These are phyloP conservation scores for Trichoderma gracile DNA, from an alignment of 2,329 filamentous ascomycete species.

Conservation along the genomic window DNA sequence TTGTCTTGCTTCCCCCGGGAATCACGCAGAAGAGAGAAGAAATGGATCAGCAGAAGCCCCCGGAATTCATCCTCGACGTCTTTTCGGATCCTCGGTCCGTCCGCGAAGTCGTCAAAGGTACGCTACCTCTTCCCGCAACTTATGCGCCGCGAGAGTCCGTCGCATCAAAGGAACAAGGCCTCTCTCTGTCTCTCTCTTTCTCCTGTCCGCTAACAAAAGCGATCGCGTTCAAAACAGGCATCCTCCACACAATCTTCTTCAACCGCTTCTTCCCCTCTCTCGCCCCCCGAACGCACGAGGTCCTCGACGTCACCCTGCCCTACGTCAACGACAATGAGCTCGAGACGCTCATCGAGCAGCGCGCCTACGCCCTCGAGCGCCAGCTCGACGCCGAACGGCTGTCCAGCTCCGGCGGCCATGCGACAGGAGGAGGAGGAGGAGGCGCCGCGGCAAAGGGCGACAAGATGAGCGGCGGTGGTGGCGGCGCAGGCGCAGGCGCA, in stretches of 20 bases:
- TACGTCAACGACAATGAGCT: slow-evolving; percentile 88
- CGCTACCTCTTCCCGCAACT: background rate
- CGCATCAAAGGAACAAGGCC: background rate
- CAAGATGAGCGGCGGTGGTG: slow-evolving; percentile 14
- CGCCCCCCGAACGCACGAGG: slow-evolving; percentile 77
- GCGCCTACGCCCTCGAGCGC: slow-evolving; percentile 74
- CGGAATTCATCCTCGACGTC: slow-evolving; percentile 90
- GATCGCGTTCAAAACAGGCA: slow-evolving; percentile 54
- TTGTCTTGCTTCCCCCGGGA: background rate
- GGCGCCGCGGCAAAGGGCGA: slow-evolving; percentile 43
- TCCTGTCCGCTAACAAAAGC: background rate
- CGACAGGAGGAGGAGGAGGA: background rate
- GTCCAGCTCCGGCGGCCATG: slow-evolving; percentile 32
- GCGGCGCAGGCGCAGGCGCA: slow-evolving; percentile 3
- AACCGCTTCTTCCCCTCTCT: slow-evolving; percentile 94
- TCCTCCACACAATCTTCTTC: slow-evolving; percentile 98
- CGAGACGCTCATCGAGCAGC: slow-evolving; percentile 89
- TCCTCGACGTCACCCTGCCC: slow-evolving; percentile 87
- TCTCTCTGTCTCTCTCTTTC: too few species aligned
- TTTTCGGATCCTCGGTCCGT: slow-evolving; percentile 89
- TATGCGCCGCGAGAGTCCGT: background rate
- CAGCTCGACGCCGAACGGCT: slow-evolving; percentile 66
- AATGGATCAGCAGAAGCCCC: slow-evolving; percentile 60
- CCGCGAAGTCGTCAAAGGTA: slow-evolving; percentile 90
- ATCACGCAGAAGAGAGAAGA: slow-evolving; percentile 9